Percentiles rank a stretch among this genome's conserved stretches.
phyloP scores from a whole-genome alignment of 805 yeast species.

The Ogataea nitratoaversa region DNA sequence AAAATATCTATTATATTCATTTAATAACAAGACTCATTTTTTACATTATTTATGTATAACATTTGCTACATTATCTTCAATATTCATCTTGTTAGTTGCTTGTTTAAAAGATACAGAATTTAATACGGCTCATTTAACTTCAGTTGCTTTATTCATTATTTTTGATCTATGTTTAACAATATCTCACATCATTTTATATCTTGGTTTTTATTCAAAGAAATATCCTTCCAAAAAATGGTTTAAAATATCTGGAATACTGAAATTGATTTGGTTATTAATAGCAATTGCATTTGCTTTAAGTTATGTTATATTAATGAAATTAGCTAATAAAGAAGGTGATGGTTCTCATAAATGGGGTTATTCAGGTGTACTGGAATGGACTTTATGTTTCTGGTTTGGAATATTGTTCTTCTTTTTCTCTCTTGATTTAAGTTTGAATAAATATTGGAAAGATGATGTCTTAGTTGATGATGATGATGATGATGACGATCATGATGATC shows the following conservation, averaged over 20 bases:
- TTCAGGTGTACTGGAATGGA: conserved; percentile 79
- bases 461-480: conserved; percentile 2
- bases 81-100: conserved; percentile 71
- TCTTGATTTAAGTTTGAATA: conserved; percentile 48
- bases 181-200: conserved; percentile 42
- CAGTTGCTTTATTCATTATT: conserved; percentile 71
- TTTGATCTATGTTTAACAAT: conserved; percentile 53
- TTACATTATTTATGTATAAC: conserved; percentile 24
- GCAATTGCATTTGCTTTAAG: conserved; percentile 67
- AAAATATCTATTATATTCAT: conserved; percentile 44
- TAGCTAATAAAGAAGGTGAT: conserved; percentile 18
- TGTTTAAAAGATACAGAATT: conserved; percentile 62
- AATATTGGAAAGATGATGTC: conserved; percentile 14
- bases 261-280: conserved; percentile 58
- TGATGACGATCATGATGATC: not conserved
- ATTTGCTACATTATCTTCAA: conserved; percentile 38
- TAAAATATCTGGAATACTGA: conserved; percentile 46
- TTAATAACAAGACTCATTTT: conserved; percentile 14
- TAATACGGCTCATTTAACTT: conserved; percentile 54
- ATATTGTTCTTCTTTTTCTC: conserved; percentile 57
- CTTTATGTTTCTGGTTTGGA: conserved; percentile 82
- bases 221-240: conserved; percentile 24
- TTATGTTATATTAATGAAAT: conserved; percentile 44
- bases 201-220: conserved; percentile 27
- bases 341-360: conserved; percentile 38